These are phyloP conservation scores for Aspergillus novofumigatus DNA, from an alignment of 2,329 filamentous ascomycete genomes.

Conservation along the genomic window DNA sequence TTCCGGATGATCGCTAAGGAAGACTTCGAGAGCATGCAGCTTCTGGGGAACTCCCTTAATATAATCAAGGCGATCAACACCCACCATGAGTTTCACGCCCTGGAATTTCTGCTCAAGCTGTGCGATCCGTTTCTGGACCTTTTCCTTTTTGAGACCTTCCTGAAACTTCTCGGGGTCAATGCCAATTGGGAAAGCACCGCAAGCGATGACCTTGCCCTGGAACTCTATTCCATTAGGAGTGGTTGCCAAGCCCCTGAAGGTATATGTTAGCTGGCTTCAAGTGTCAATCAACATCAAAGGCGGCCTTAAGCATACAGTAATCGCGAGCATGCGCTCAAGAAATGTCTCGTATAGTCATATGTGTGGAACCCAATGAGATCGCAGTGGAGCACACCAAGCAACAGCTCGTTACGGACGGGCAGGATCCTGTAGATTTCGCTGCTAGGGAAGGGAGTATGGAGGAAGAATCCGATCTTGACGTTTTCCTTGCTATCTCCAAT, in stretches of 20 bases:
- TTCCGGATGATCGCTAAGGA: conserved; percentile 93
- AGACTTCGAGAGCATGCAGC: conserved; percentile 91
- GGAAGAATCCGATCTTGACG: conserved; percentile 93
- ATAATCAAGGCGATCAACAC: conserved; percentile 94
- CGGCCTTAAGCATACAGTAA: conserved; percentile 61
- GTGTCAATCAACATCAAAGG: not conserved
- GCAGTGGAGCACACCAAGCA: conserved; percentile 80
- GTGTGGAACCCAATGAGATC: conserved; percentile 95
- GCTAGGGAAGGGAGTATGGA: conserved; percentile 91
- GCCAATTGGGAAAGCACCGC: conserved; percentile 94
- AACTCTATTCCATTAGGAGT: conserved; percentile 93
- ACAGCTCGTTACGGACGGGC: conserved; percentile 79
- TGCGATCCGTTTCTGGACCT: conserved; percentile 82
- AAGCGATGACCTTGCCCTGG: conserved; percentile 79
- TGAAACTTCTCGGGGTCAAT: conserved; percentile 97
- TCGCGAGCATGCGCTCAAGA: conserved; percentile 90
- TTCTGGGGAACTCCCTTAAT: conserved; percentile 99
- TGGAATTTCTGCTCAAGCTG: conserved; percentile 86
- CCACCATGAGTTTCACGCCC: conserved; percentile 92
- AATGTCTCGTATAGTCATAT: conserved; percentile 92
- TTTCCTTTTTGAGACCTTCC: conserved; percentile 78
- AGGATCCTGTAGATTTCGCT: conserved; percentile 93
- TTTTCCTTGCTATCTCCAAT: conserved; percentile 76
- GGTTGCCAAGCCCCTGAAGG: conserved; percentile 51
- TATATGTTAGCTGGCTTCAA: conserved; percentile 11